A percentile compares a stretch with the other conserved stretches of the same genome.
Evolutionary conservation across 805 yeast species (phyloP).

Genomic region (Pichia phayaonensis): DNA sequence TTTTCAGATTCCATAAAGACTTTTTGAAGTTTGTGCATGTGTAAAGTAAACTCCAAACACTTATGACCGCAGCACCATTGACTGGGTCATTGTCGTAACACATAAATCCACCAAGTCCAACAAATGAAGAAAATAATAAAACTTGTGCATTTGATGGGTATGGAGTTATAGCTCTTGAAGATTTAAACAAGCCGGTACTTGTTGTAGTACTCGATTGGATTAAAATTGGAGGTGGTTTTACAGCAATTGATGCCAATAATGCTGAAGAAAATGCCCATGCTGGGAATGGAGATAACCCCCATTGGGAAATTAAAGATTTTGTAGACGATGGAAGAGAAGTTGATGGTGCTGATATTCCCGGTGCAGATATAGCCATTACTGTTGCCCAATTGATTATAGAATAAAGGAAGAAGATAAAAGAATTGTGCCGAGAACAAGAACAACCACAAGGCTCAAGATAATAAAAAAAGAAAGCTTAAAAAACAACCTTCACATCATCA

Average conservation of each 20-base stretch:
- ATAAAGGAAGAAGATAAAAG: no score
- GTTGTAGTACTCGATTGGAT: conserved; percentile 12
- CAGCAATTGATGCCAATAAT: conserved; percentile 23
- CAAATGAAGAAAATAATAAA: conserved; percentile 51
- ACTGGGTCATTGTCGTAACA: conserved; percentile 66
- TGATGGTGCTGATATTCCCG: not conserved
- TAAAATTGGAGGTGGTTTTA: conserved; percentile 20
- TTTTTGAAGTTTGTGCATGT: conserved; percentile 62
- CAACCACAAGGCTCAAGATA: no score
- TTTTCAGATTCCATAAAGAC: conserved; percentile 44
- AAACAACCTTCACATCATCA: no score
- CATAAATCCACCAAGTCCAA: conserved; percentile 65
- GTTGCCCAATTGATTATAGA: not conserved
- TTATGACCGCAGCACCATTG: conserved; percentile 73
- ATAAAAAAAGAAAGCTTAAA: no score
- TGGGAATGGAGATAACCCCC: conserved; percentile 37
- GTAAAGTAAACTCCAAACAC: conserved; percentile 78
- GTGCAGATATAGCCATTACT: not conserved
- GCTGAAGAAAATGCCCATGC: conserved; percentile 35
- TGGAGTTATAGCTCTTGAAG: conserved; percentile 9
- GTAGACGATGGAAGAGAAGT: not conserved
- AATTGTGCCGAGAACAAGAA: no score
- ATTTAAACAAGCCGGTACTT: conserved; percentile 2
- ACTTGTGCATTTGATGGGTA: conserved; percentile 23
- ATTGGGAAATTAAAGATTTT: conserved; percentile 1